Percentiles rank a stretch among this genome's conserved stretches.
Conservation (phyloP, 2,329 filamentous ascomycete species). For the Fusarium sp. region DNA sequence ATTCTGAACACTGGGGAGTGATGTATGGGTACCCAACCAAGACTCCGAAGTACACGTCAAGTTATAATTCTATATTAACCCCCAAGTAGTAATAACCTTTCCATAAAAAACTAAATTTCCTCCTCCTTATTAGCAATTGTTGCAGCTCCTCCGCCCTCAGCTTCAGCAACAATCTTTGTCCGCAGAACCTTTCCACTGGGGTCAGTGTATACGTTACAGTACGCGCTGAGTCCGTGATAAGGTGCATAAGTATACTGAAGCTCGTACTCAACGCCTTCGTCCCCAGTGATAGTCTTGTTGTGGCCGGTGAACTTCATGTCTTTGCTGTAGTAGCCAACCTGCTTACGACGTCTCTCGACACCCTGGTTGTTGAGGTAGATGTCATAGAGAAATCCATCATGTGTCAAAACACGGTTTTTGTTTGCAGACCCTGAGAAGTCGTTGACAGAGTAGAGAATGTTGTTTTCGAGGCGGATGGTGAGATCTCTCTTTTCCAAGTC, state of each 20-base stretch:
- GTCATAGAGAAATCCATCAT: constrained; percentile 22
- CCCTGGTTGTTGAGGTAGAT: constrained; percentile 24
- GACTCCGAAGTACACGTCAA: too few species aligned
- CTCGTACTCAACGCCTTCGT: constrained; percentile 9
- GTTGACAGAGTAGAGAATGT: constrained; percentile 29
- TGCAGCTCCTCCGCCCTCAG: constrained; percentile 23
- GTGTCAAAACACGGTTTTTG: constrained; percentile 23
- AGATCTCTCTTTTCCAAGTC: constrained; percentile 17
- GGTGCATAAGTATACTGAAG: constrained; percentile 24
- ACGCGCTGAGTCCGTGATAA: constrained; percentile 19
- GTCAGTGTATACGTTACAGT: constrained; percentile 26
- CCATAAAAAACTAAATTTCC: neutral
- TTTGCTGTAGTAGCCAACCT: constrained; percentile 24
- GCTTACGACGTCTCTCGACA: constrained; percentile 16
- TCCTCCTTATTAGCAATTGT: constrained; percentile 23
- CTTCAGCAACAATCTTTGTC: constrained; percentile 27
- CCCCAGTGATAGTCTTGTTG: constrained; percentile 9
- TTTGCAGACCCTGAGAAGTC: constrained; percentile 24
- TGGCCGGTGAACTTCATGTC: constrained; percentile 29
- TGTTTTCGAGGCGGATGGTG: constrained; percentile 17
- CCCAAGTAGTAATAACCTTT: too few species aligned
- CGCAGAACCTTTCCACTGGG: constrained; percentile 17
- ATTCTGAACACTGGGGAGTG: too few species aligned
- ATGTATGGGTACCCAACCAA: too few species aligned
- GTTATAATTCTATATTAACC: too few species aligned